Evolutionary conservation across 306 rosid genomes (phyloP).

Genomic region (Vachellia pachyceras): DNA sequence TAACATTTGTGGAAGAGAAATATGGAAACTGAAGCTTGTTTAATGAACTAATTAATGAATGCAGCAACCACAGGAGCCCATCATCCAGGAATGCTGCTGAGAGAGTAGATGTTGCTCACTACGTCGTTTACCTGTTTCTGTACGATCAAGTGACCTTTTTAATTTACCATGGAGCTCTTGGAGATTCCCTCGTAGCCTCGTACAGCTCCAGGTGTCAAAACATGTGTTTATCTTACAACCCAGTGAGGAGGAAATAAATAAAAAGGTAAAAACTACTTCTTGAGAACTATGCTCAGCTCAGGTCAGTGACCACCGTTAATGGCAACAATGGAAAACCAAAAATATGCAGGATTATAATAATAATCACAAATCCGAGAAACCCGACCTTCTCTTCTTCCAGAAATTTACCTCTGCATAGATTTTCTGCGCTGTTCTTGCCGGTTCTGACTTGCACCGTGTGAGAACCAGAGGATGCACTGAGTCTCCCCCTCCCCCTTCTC

Average conservation of each 20-base stretch:
- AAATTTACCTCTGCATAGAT: conserved; percentile 46
- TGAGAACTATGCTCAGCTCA: conserved; percentile 12
- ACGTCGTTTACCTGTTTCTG: conserved; percentile 28
- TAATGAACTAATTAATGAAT: no score
- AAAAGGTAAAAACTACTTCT: background rate
- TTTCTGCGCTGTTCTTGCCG: conserved; percentile 61
- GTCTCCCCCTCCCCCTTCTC: conserved; percentile 34
- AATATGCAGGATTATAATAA: conserved; percentile 1
- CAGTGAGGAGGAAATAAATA: background rate
- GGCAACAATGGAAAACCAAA: background rate
- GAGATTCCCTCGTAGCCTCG: conserved; percentile 60
- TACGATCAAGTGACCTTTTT: conserved; percentile 24
- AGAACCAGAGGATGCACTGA: conserved; percentile 52
- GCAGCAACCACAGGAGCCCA: conserved; percentile 26
- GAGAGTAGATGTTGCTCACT: conserved; percentile 14
- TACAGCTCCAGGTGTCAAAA: conserved; percentile 39
- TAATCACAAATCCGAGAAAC: conserved; percentile 52
- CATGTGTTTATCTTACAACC: background rate
- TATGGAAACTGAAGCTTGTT: no score
- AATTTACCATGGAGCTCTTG: conserved; percentile 33
- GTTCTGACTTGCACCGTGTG: conserved; percentile 88
- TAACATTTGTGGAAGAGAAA: no score
- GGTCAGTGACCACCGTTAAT: background rate
- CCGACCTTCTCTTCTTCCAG: conserved; percentile 55
- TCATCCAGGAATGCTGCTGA: conserved; percentile 2